Evolutionary conservation across 2,329 filamentous ascomycete genomes (phyloP).

Genomic region (Pestalotiopsis sp.): DNA sequence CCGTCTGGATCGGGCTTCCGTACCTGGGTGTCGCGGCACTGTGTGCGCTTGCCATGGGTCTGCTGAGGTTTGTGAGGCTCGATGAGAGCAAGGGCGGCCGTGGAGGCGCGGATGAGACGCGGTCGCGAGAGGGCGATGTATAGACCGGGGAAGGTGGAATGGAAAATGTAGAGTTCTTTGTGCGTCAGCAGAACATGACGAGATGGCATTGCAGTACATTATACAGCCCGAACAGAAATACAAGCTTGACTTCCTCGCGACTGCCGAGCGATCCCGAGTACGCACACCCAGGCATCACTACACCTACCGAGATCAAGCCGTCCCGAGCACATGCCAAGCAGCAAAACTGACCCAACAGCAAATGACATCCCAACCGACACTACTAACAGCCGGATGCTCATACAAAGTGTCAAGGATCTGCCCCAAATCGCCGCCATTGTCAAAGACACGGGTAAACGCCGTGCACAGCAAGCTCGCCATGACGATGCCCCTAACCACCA

Average conservation of each 20-base stretch:
- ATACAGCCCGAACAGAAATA: no score
- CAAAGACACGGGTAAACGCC: background rate
- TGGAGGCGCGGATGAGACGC: background rate
- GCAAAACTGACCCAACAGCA: conserved; percentile 27
- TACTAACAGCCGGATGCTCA: conserved; percentile 28
- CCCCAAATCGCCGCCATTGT: background rate
- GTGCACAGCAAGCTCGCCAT: background rate
- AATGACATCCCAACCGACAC: conserved; percentile 30
- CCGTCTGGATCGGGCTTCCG: conserved; percentile 30
- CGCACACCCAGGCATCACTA: no score
- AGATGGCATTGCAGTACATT: no score
- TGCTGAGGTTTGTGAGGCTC: background rate
- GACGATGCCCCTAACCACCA: background rate
- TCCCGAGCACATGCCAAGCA: conserved; percentile 18
- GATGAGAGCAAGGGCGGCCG: background rate
- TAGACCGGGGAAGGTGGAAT: background rate
- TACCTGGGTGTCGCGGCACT: conserved; percentile 31
- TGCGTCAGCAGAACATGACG: no score
- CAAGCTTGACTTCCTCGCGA: no score
- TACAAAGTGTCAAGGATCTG: conserved; percentile 4
- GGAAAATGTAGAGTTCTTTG: no score
- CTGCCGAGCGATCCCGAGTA: no score
- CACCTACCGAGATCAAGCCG: background rate
- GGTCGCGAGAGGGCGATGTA: background rate
- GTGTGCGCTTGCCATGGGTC: background rate